Evolutionary conservation across 2,329 filamentous ascomycete species (phyloP), one percentile per base, ranked within the genome.

Genomic region (Setomelanomma holmii): DNA sequence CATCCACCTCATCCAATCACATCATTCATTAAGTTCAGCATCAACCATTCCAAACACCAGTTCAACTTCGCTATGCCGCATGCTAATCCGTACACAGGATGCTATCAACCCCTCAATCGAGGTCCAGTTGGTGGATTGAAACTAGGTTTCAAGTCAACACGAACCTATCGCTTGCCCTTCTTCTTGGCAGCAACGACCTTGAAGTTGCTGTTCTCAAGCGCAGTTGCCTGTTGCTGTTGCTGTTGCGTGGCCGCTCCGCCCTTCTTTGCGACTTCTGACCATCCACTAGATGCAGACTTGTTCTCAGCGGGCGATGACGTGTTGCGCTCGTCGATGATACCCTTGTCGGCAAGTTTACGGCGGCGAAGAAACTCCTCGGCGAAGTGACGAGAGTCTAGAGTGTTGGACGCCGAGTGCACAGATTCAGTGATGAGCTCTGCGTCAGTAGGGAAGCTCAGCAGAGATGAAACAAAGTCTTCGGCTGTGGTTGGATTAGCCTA

Each of bases 181-280:
- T 97, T 98, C 76, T 95, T 93, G 58, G 88, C 84, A 12, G 91
- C 86, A 10, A 98, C 93, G 46, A 98, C 90, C 81, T 95, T 95
- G 80, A 97, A 98, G 43, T 85, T 85, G 8, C 88, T 83, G 20
- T 81, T 84, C 38, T 76, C 72, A 41, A 74, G 71, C 42, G 75
- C 67, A 38, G 55, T 27, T 60, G 57, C 38, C 55, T 73, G 78
- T 55, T 73, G 76, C 55, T 73, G 78, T 55, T 73, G 76, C 56
- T 68, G 68, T 47, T 74, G 71, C 73, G 72, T 63, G 66, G 69
- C 43, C 78, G 79, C 20, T 85, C 89, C 82, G 92, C 89, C 89
- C 82, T 97, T 97, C 87, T 98, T 98, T 1, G 95, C 95, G 45
- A 99, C 95, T 78, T 98, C 95, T 64, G 84, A 96, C 95, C 95